Evolutionary conservation across 2,329 filamentous ascomycete genomes (phyloP), one percentile per base, ranked within the genome.

Genomic region (Aspergillus spinulosporus): DNA sequence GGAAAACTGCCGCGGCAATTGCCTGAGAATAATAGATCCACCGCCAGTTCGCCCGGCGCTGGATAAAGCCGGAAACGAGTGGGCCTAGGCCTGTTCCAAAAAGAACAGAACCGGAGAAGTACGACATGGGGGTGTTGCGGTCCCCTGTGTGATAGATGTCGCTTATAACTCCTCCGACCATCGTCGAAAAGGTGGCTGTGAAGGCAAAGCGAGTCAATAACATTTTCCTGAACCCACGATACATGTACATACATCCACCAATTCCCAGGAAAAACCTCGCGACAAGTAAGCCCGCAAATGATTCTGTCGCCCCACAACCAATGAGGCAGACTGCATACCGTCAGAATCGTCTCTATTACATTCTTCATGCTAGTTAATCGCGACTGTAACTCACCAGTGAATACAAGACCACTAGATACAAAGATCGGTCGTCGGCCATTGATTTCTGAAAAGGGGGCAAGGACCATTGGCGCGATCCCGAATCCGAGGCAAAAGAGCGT

Each of bases 21-120:
- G 85, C 84, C 64, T 97, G 92, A 31, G 92, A 80, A 81, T 91
- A 96, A 70, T 95, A 96, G 0, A 92, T 84, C 92, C 92, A 96
- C 59, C 90, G 84, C 90, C 90, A 96, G 4, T 74, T 81, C 1
- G 84, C 80, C 48, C 84, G 79, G 39, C 88, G 76, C 0, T 87
- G 84, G 60, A 97, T 85, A 46, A 88, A 84, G 0, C 89, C 84
- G 4, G 82, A 83, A 1, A 92, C 77, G 4, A 96, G 68, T 0
- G 92, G 92, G 0, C 92, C 92, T 1, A 88, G 75, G 0, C 91
- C 91, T 0, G 91, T 95, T 0, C 91, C 92, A 7, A 88, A 81
- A 0, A 97, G 77, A 0, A 91, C 92, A 4, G 81, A 79, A 0
- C 88, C 90, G 14, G 88, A 88, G 71, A 96, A 97, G 0, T 96